A percentile compares a stretch with the other conserved stretches of the same genome.
phyloP scores from a whole-genome alignment of 2,329 filamentous ascomycete genomes.

The Ophiocordyceps camponoti-floridani region DNA sequence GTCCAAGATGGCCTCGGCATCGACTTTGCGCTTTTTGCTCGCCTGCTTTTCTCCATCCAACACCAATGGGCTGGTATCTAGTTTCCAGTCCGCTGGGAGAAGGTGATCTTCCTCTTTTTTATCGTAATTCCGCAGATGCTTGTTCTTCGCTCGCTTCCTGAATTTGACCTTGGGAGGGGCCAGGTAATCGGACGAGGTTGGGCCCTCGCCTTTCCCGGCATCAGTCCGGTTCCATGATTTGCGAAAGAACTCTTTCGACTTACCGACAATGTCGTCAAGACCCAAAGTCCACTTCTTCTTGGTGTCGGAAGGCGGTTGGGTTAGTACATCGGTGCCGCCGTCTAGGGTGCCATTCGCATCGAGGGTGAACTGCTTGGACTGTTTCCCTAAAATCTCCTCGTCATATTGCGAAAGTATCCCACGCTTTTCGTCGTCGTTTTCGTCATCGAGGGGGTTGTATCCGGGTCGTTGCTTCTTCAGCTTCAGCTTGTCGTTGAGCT shows the following conservation, averaged over 20 bases:
- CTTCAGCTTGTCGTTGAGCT: conserved; percentile 57
- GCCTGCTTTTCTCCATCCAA: conserved; percentile 40
- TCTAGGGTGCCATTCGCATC: conserved; percentile 57
- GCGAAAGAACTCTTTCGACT: conserved; percentile 6
- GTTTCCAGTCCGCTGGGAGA: conserved; percentile 17
- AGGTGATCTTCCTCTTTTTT: conserved; percentile 46
- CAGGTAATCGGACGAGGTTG: conserved; percentile 62
- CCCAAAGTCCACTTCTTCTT: conserved; percentile 56
- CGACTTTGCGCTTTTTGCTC: conserved; percentile 44
- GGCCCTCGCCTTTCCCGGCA: conserved; percentile 9
- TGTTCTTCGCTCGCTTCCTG: conserved; percentile 43
- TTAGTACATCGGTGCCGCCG: conserved; percentile 39
- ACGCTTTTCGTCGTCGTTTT: conserved; percentile 37
- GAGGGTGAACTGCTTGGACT: conserved; percentile 72
- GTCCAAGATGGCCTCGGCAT: conserved; percentile 52
- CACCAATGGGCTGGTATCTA: conserved; percentile 48
- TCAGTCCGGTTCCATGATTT: background rate
- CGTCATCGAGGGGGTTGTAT: conserved; percentile 69
- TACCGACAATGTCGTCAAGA: conserved; percentile 56
- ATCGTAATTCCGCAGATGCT: conserved; percentile 56
- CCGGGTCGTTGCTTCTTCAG: conserved; percentile 78
- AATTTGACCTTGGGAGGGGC: conserved; percentile 77
- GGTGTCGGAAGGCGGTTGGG: conserved; percentile 30
- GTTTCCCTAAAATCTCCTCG: conserved; percentile 84
- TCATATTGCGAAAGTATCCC: conserved; percentile 81